Base-by-base conservation (phyloP, 345 rosid genomes). In the Gossypium herbaceum region DNA sequence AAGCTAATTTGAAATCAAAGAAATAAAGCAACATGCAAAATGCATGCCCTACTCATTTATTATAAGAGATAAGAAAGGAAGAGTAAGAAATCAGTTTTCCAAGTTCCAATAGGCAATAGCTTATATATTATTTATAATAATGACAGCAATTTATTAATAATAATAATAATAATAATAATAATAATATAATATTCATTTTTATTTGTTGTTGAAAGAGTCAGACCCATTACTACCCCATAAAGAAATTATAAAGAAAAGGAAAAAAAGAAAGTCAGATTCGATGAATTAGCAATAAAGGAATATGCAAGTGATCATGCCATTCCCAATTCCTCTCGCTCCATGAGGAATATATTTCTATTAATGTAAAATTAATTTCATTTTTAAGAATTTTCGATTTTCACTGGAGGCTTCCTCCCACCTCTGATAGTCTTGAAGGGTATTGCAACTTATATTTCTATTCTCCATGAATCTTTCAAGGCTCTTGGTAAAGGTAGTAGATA, bases 1-100 rank as follows among this genome's bases (percentile, higher is more conserved):
- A 68, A 25, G 22, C 52, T 68, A 48, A 50, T 22, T 68, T 68
- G 44, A 13, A 48, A 68, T 25, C 57, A 68, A 68, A 17, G 57
- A 22, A 48, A 7, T 19, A 12, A 48, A 50, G 59, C 61, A 58
- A 1, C 7, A 17, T 73, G 61, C 56, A 60, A 60, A 48, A 20
- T 54, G 74, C 74, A 71, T 68, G 71, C 56, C 78, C 57, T 17
- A 29, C 44, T 68, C 71, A 68, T 74, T 73, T 59, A 74, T 67
- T 19, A 63, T 3, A 27, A 20, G 43, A 3, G 45, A 45, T 11
- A 22, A 61, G 34, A 19, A 61, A 19, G 16, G 27, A 16, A 43
- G 20, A 16, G 11, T 50, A 50, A 43, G 59, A 61, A n/a, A 9
- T 16, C 17, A 29, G 62, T 16, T 71, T 71, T 60, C 20, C 76